Percentiles rank a stretch among this genome's conserved stretches.
phyloP scores from a whole-genome alignment of 1,284 basidiomycete genomes.

The Ganoderma boninense region DNA sequence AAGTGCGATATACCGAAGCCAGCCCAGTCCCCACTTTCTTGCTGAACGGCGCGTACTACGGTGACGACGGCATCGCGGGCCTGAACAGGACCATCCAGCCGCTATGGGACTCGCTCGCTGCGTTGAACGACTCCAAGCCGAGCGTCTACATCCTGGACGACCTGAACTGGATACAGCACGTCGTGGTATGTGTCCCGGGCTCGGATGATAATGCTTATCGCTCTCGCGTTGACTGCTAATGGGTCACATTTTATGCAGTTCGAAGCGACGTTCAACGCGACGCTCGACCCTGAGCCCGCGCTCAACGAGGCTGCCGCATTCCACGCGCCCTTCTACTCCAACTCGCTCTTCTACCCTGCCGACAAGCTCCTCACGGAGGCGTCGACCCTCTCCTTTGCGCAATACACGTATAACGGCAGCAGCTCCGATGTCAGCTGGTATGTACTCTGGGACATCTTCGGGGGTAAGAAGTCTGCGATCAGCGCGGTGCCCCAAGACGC shows the following conservation, averaged over 20 bases:
- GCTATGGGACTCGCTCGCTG: background rate
- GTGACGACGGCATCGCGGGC: constrained; percentile 1
- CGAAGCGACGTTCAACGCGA: background rate
- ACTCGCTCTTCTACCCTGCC: constrained; percentile 6
- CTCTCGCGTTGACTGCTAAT: background rate
- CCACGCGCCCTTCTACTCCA: constrained; percentile 7
- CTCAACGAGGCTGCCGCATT: constrained; percentile 1
- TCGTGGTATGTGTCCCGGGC: background rate
- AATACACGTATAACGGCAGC: constrained; percentile 7
- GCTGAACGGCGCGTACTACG: constrained; percentile 5
- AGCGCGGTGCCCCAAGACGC: constrained; percentile 3
- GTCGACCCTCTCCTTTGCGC: constrained; percentile 1
- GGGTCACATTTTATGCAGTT: background rate
- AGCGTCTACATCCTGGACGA: constrained; percentile 1
- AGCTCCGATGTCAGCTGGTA: constrained; percentile 6
- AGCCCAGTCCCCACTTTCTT: background rate
- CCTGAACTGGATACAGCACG: constrained; percentile 6
- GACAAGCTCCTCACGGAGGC: constrained; percentile 7
- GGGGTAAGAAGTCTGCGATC: constrained; percentile 5
- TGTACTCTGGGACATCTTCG: constrained; percentile 9
- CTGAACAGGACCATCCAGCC: constrained; percentile 7
- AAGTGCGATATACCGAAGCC: constrained; percentile 1
- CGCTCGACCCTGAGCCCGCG: background rate
- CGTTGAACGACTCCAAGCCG: constrained; percentile 6
- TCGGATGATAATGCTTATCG: too few species aligned